phyloP scores from a whole-genome alignment of 192 early-diverging fungal genomes.

The Coemansia sp. region DNA sequence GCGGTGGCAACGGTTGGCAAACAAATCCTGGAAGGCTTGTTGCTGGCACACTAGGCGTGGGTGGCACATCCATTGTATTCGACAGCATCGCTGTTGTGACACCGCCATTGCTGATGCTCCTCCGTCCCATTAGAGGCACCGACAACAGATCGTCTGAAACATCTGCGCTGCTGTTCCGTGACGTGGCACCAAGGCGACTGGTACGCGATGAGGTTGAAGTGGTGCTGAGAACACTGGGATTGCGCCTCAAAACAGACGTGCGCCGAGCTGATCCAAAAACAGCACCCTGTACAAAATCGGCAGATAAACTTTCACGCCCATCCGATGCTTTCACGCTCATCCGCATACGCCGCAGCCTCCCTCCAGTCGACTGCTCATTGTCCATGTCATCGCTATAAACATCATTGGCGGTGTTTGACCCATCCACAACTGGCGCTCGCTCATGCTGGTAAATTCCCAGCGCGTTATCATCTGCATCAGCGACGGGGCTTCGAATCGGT shows the following conservation, averaged over 20 bases:
- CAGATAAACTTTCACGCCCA: slow-evolving; percentile 48
- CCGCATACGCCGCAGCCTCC: slow-evolving; percentile 16
- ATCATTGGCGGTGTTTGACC: neutral
- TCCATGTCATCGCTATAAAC: neutral
- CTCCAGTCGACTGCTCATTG: neutral
- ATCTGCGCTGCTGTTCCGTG: slow-evolving; percentile 5
- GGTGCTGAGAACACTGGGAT: slow-evolving; percentile 33
- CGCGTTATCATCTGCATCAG: slow-evolving; percentile 10
- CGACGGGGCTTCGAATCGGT: neutral
- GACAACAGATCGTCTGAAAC: slow-evolving; percentile 3
- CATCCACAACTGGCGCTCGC: neutral
- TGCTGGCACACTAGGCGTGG: slow-evolving; percentile 6
- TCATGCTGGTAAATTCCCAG: slow-evolving; percentile 5
- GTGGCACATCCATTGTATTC: neutral
- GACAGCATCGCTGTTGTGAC: neutral
- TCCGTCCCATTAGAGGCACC: slow-evolving; percentile 12
- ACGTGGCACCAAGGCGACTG: slow-evolving; percentile 2
- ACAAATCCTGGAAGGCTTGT: slow-evolving; percentile 37
- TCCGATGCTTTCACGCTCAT: slow-evolving; percentile 44
- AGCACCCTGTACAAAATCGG: slow-evolving; percentile 51
- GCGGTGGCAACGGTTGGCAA: slow-evolving; percentile 36
- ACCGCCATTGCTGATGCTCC: slow-evolving; percentile 11
- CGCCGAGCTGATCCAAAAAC: slow-evolving; percentile 52
- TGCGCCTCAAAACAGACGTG: slow-evolving; percentile 38
- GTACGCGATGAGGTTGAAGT: slow-evolving; percentile 10